phyloP scores from a whole-genome alignment of 164 flowering plant genomes.

The Aristolochia fimbriata region DNA sequence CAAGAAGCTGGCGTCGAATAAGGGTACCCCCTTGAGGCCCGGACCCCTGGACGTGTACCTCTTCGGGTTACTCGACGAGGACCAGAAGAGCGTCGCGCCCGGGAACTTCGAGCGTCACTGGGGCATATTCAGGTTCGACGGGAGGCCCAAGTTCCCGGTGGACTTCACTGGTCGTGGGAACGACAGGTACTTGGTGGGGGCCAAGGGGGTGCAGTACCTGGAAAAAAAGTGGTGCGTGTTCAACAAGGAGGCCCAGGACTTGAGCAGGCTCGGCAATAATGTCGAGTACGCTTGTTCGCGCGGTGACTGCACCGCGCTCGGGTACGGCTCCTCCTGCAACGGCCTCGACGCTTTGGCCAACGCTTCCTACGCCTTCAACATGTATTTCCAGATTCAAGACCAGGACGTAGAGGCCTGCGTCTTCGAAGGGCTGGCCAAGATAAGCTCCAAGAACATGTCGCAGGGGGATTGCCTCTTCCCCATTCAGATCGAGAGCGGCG shows the following conservation, averaged over 20 bases:
- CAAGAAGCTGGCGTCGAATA: conserved; percentile 44
- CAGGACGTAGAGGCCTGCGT: conserved; percentile 59
- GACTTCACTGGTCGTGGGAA: conserved; percentile 59
- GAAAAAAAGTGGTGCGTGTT: conserved; percentile 58
- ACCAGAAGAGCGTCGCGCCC: conserved; percentile 70
- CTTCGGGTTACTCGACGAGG: conserved; percentile 70
- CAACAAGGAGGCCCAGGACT: conserved; percentile 19
- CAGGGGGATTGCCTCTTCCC: conserved; percentile 54
- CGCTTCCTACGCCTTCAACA: conserved; percentile 79
- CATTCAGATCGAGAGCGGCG: conserved; percentile 35
- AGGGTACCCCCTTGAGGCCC: conserved; percentile 73
- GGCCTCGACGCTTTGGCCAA: conserved; percentile 35
- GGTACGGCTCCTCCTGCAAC: conserved; percentile 56
- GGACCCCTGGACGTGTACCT: conserved; percentile 62
- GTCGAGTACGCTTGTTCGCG: conserved; percentile 55
- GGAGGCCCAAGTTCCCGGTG: conserved; percentile 65
- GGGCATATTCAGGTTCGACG: conserved; percentile 81
- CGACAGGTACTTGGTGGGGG: conserved; percentile 35
- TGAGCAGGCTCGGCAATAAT: conserved; percentile 18
- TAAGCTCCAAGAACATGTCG: conserved; percentile 38
- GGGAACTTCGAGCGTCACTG: conserved; percentile 88
- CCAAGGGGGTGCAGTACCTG: conserved; percentile 57
- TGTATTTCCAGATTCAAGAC: conserved; percentile 60
- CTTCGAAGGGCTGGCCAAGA: conserved; percentile 57
- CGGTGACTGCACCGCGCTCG: conserved; percentile 66